phyloP scores from a whole-genome alignment of 331 rosid genomes.

The Malus hybrid region DNA sequence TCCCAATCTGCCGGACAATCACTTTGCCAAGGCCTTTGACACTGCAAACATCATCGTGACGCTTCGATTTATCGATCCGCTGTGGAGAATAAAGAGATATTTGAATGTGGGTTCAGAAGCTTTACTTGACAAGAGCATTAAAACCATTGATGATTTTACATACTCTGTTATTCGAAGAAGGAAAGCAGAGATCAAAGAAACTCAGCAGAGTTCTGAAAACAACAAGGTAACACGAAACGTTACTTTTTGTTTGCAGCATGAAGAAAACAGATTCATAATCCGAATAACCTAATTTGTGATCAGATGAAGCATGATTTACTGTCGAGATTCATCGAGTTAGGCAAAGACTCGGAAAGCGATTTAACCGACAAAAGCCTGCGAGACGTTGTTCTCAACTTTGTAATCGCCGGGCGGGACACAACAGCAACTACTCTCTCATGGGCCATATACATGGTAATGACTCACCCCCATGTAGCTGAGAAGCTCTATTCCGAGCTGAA shows the following conservation, averaged over 20 bases:
- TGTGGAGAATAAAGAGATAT: slow-evolving; percentile 68
- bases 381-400: slow-evolving; percentile 71
- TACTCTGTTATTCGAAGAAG: slow-evolving; percentile 70
- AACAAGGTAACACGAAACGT: slow-evolving; percentile 34
- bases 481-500: slow-evolving; percentile 67
- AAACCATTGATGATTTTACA: slow-evolving; percentile 66
- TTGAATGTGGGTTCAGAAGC: slow-evolving; percentile 81
- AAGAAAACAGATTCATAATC: background rate
- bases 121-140: slow-evolving; percentile 65
- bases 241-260: background rate
- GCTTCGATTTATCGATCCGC: slow-evolving; percentile 77
- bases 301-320: slow-evolving; percentile 82
- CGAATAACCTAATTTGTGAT: background rate
- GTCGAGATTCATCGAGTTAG: slow-evolving; percentile 79
- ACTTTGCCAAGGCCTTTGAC: slow-evolving; percentile 81
- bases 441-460: slow-evolving; percentile 77
- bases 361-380: slow-evolving; percentile 70
- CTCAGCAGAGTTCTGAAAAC: slow-evolving; percentile 12
- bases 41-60: slow-evolving; percentile 81
- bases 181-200: slow-evolving; percentile 65
- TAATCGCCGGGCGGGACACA: slow-evolving; percentile 91
- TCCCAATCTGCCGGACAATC: slow-evolving; percentile 59
- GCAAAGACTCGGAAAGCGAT: slow-evolving; percentile 36
- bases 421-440: slow-evolving; percentile 91
- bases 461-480: slow-evolving; percentile 56